Evolutionary conservation across 495 filamentous ascomycete species (phyloP).

Genomic region (Parachaetomium inaequale): DNA sequence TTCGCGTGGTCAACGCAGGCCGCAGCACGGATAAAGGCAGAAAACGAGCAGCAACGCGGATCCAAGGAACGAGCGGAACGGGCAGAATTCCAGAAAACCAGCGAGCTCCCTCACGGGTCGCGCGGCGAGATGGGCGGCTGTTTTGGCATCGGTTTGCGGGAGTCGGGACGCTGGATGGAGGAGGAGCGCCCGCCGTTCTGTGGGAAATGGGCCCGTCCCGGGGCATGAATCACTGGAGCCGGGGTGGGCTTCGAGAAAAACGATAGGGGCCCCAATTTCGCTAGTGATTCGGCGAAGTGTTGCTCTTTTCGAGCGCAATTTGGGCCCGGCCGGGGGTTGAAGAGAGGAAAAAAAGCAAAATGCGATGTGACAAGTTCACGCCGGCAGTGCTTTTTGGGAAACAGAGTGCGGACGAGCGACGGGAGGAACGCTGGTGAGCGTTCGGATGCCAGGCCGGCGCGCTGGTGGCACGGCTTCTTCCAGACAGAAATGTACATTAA

Average conservation of each 20-base stretch:
- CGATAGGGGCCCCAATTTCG: conserved; percentile 41
- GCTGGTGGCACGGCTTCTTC: not conserved
- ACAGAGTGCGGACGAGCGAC: not conserved
- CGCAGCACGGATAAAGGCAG: conserved; percentile 8
- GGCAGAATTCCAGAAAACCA: conserved; percentile 18
- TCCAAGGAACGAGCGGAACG: conserved; percentile 14
- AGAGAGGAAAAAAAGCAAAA: conserved; percentile 18
- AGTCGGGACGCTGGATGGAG: conserved; percentile 18
- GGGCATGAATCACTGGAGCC: conserved; percentile 38
- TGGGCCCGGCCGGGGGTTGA: conserved; percentile 24
- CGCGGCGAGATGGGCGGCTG: conserved; percentile 5
- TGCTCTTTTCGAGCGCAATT: conserved; percentile 33
- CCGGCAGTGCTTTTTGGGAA: conserved; percentile 8
- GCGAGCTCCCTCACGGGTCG: conserved; percentile 9
- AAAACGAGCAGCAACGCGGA: conserved; percentile 9
- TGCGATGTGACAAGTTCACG: not conserved
- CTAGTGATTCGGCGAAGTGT: conserved; percentile 35
- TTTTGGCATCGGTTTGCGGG: conserved; percentile 22
- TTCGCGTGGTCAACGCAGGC: not conserved
- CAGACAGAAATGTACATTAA: too few species aligned
- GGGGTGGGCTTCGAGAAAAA: conserved; percentile 34
- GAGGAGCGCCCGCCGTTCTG: conserved; percentile 21
- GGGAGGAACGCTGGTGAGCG: not conserved
- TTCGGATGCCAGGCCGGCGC: not conserved
- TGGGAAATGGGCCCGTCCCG: conserved; percentile 22